Conservation (phyloP, 2,329 filamentous ascomycete genomes). For the Colletotrichum sp. region DNA sequence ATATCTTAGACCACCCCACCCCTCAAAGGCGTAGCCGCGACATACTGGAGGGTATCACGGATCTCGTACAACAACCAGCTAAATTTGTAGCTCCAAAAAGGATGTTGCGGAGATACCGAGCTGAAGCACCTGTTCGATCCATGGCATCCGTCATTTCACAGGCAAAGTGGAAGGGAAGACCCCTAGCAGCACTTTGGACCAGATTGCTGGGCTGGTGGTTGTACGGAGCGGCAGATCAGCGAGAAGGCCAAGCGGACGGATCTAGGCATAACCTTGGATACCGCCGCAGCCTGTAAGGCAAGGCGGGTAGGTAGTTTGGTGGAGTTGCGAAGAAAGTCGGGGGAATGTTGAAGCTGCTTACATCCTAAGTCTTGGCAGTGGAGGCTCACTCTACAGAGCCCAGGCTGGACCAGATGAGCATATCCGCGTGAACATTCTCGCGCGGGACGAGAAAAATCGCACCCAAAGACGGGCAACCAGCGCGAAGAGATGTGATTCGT, state of each 20-base stretch:
- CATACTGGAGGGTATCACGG: no score
- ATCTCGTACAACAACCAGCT: background rate
- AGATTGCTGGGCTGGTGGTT: background rate
- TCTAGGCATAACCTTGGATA: background rate
- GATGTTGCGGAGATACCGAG: background rate
- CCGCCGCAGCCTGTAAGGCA: background rate
- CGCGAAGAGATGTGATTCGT: background rate
- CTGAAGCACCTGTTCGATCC: background rate
- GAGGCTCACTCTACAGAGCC: background rate
- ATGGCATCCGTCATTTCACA: background rate
- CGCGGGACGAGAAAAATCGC: background rate
- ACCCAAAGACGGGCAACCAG: background rate
- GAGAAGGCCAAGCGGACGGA: background rate
- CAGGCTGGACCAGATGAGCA: background rate
- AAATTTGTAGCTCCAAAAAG: background rate
- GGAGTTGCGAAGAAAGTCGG: background rate
- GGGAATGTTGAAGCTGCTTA: slow-evolving; percentile 2
- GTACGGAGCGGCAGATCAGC: background rate
- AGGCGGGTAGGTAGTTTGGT: background rate
- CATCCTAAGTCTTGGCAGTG: background rate
- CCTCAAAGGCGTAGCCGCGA: background rate
- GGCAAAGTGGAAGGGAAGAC: background rate
- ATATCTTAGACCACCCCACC: background rate
- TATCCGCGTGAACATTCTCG: background rate
- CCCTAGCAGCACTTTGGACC: background rate